phyloP scores from a whole-genome alignment of 1,139 yeast genomes.

The Sugiyamaella novakii region DNA sequence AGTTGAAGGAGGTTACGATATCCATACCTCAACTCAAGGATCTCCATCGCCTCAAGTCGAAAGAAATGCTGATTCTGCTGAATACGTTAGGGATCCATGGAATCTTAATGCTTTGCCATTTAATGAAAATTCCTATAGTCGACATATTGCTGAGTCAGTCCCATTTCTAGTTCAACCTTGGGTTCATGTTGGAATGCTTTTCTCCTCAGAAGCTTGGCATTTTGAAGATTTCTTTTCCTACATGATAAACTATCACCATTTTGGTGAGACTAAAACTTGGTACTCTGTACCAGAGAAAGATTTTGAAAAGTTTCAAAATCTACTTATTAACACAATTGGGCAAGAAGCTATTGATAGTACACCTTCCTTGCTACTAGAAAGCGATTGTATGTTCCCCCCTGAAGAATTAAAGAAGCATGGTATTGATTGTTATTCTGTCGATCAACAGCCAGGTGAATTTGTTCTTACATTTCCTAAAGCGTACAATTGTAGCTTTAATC shows the following conservation, averaged over 20 bases:
- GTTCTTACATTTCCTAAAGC: slow-evolving; percentile 84
- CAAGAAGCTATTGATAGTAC: slow-evolving; percentile 77
- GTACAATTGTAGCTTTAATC: slow-evolving; percentile 82
- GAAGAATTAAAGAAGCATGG: slow-evolving; percentile 53
- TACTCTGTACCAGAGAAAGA: slow-evolving; percentile 73
- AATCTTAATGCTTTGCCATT: slow-evolving; percentile 65
- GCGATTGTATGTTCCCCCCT: slow-evolving; percentile 83
- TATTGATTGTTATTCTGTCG: slow-evolving; percentile 67
- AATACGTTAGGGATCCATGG: slow-evolving; percentile 56
- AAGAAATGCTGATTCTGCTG: slow-evolving; percentile 30
- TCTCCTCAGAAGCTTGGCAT: slow-evolving; percentile 68
- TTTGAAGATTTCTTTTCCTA: slow-evolving; percentile 73
- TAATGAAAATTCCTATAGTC: slow-evolving; percentile 53
- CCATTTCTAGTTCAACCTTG: slow-evolving; percentile 47
- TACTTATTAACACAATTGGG: slow-evolving; percentile 42
- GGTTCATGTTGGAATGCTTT: slow-evolving; percentile 63
- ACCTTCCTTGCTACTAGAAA: slow-evolving; percentile 81
- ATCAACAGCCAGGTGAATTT: slow-evolving; percentile 83
- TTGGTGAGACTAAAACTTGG: slow-evolving; percentile 72
- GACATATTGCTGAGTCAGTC: slow-evolving; percentile 47
- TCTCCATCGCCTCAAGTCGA: slow-evolving; percentile 54
- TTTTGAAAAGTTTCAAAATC: slow-evolving; percentile 51
- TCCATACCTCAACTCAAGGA: slow-evolving; percentile 50
- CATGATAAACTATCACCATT: slow-evolving; percentile 60
- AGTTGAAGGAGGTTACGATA: slow-evolving; percentile 52